These are phyloP conservation scores for Pseudogymnoascus sp. DNA, from an alignment of 2,329 filamentous ascomycete species.

Conservation along the genomic window DNA sequence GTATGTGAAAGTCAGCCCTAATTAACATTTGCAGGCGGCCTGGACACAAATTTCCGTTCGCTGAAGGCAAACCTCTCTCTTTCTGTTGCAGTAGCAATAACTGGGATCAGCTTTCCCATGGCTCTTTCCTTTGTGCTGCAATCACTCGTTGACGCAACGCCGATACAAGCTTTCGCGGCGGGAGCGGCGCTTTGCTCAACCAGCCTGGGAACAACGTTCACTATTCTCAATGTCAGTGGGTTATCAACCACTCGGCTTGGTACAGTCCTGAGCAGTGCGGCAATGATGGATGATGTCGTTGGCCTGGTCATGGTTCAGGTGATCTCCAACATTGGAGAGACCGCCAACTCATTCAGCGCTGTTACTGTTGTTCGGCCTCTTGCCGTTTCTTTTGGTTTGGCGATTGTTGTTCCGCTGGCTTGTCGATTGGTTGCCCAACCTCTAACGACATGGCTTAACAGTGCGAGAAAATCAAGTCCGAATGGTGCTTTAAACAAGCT, in stretches of 20 bases:
- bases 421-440: conserved; percentile 40
- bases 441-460: conserved; percentile 29
- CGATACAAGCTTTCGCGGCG: conserved; percentile 48
- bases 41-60: conserved; percentile 44
- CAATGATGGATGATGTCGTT: conserved; percentile 70
- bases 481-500: conserved; percentile 20
- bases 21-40: conserved; percentile 12
- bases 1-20: neutral
- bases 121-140: conserved; percentile 45
- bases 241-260: conserved; percentile 44
- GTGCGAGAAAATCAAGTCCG: conserved; percentile 20
- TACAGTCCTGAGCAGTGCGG: conserved; percentile 57
- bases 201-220: conserved; percentile 61
- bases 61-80: conserved; percentile 52
- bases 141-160: neutral
- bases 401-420: conserved; percentile 35
- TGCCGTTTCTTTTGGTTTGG: conserved; percentile 43
- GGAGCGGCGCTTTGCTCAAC: conserved; percentile 65
- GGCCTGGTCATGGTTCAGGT: conserved; percentile 68
- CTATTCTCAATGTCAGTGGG: conserved; percentile 50
- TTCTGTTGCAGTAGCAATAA: conserved; percentile 52
- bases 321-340: conserved; percentile 50
- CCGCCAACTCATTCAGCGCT: conserved; percentile 20
- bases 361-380: conserved; percentile 37
- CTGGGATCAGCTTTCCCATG: conserved; percentile 55